Evolutionary conservation across 73 alveolate genomes (phyloP), one percentile per base, ranked within the genome.

Genomic region (Tetrahymena malaccensis): DNA sequence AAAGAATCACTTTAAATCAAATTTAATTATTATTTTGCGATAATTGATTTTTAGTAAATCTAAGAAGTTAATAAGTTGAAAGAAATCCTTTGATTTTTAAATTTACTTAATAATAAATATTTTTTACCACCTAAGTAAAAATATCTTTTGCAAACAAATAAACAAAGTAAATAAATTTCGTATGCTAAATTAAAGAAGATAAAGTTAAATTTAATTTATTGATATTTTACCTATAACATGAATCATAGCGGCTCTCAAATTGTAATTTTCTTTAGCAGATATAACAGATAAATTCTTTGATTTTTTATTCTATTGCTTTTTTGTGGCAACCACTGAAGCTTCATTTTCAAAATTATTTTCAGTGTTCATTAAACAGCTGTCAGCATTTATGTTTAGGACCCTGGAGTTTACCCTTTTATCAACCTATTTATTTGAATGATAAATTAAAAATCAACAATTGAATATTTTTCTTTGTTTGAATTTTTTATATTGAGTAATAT

Each of bases 211-310:
- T 70, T 50, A 50, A 70, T n/a, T n/a, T n/a, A n/a, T 70, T 15
- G 5, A 27, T 70, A 25, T 3, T 40, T 70, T 70, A 70, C 89
- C 89, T 13, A 98, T 93, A 31, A 98, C 97, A 96, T 98, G 99
- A 57, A 98, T 96, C 95, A 96, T 94, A 94, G 99, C 99, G 43
- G 98, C 98, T 55, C 98, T 97, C 93, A 98, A 96, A 96, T 98
- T 98, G 50, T 98, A 96, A 44, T 95, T 95, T 85, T 95, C 97
- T 89, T 93, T 85, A 56, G 85, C 95, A 19, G 70, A 83, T 10
- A 70, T 84, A 55, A 93, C 96, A 35, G 96, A 94, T 0, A 96
- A 55, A 43, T 96, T 96, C 58, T 93, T 44, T 25, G 96, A 85
- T 93, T 96, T 96, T 35, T 56, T 43, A 84, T 57, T 83, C 38